Evolutionary conservation across 352 stramenopile species (phyloP).

Genomic region (Phytophthora colocasiae): DNA sequence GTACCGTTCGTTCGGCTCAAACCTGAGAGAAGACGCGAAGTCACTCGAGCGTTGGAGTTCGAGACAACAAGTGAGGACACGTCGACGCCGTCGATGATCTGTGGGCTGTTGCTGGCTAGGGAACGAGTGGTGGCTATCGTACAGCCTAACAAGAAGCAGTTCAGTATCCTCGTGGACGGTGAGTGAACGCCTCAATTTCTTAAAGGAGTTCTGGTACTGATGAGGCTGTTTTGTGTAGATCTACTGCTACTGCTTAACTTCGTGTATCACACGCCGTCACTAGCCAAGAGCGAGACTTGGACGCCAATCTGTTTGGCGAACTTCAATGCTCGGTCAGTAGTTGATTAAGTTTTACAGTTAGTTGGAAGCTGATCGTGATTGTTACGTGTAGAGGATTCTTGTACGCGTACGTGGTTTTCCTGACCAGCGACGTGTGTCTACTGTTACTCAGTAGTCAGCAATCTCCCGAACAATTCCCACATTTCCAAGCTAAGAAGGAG

Average conservation of each 20-base stretch:
- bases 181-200: neutral
- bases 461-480: slow-evolving; percentile 71
- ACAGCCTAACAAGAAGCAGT: slow-evolving; percentile 71
- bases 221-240: slow-evolving; percentile 41
- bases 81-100: slow-evolving; percentile 56
- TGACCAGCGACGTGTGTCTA: slow-evolving; percentile 59
- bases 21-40: slow-evolving; percentile 44
- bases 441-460: slow-evolving; percentile 76
- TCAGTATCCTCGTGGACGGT: slow-evolving; percentile 72
- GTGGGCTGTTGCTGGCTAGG: slow-evolving; percentile 55
- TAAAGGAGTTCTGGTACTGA: neutral
- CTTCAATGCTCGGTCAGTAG: slow-evolving; percentile 69
- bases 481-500: slow-evolving; percentile 70
- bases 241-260: slow-evolving; percentile 75
- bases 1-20: slow-evolving; percentile 60
- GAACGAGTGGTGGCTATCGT: slow-evolving; percentile 62
- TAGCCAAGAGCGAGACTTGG: slow-evolving; percentile 73
- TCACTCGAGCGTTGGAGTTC: slow-evolving; percentile 58
- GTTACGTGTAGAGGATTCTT: slow-evolving; percentile 60
- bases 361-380: slow-evolving; percentile 1
- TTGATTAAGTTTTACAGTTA: no score
- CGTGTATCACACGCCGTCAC: slow-evolving; percentile 72
- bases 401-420: slow-evolving; percentile 78
- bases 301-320: slow-evolving; percentile 70
- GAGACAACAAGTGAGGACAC: slow-evolving; percentile 34